Base-by-base conservation (phyloP, 1,284 basidiomycete species). In the Tylopilus orsonianus region DNA sequence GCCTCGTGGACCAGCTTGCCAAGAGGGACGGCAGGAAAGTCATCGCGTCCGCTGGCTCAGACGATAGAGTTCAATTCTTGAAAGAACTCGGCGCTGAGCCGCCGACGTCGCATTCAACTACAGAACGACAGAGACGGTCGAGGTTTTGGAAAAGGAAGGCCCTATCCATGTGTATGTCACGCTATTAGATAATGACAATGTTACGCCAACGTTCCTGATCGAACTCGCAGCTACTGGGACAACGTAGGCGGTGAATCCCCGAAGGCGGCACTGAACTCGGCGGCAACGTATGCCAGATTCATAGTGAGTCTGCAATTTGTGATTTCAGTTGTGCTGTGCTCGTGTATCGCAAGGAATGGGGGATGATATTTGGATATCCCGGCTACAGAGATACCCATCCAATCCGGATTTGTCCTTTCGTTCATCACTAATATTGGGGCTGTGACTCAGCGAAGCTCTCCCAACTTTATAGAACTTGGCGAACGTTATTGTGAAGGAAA, bases 201-300 rank as follows among this genome's bases (percentile, higher is more conserved):
- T 4, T 14, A 5, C n/a, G 7, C 3, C 3, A 5, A 16, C 27
- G 35, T 10, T 44, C 7, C 42, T 48, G 16, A 47, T 5, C 0
- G 6, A 9, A 16, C 4, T 4, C 13, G 0, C 23, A 81, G 78
- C 8, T 75, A 71, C 53, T 77, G 74, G 68, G 74, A 78, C 53
- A 75, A 78, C 61, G 83, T 86, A 44, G 86, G 88, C 3, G 87
- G 87, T 0, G 75, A 81, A 53, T 80, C 78, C 4, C 71, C 87
- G 8, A 83, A 87, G 38, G 69, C 77, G 27, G 79, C 78, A 0
- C 61, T 89, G 13, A 68, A 72, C 3, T 69, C 75, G 41, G 74
- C 86, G 14, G 76, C 76, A 14, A 64, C 62, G 2, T 60, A 72
- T 26, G 82, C 79, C 1, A 66, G 81, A 8, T 79, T 88, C 56